Evolutionary conservation across 164 flowering plant species (phyloP).

Genomic region (Kalanchoe fedtschenkoi): DNA sequence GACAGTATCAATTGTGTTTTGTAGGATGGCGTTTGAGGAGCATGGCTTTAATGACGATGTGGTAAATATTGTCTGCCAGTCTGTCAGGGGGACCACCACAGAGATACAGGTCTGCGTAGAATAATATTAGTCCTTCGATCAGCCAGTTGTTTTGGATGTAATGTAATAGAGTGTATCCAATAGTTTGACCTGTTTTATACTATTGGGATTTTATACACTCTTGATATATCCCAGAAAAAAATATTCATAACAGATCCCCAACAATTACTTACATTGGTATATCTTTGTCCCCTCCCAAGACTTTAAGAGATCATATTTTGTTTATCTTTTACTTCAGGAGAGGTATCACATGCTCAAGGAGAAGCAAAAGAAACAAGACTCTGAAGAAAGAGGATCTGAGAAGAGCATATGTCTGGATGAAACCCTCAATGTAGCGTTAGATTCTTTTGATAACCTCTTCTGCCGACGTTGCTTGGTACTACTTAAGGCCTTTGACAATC

Average conservation of each 20-base stretch:
- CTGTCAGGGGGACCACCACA: conserved; percentile 38
- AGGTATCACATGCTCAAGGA: conserved; percentile 43
- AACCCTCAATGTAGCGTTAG: conserved; percentile 69
- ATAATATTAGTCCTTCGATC: background rate
- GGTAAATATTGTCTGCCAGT: conserved; percentile 39
- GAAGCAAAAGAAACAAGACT: conserved; percentile 21
- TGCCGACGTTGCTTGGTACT: conserved; percentile 98
- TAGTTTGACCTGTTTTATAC: background rate
- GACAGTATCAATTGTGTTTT: background rate
- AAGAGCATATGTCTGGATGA: conserved; percentile 41
- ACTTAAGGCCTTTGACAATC: conserved; percentile 2
- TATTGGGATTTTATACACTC: too few relatives aligned
- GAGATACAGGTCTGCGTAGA: conserved; percentile 55
- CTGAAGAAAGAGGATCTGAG: conserved; percentile 22
- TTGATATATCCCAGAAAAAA: background rate
- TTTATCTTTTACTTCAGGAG: conserved; percentile 45
- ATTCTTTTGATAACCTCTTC: conserved; percentile 91
- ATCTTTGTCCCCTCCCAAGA: background rate
- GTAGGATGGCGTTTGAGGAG: conserved; percentile 65
- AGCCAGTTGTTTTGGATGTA: background rate
- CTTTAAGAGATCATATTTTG: background rate
- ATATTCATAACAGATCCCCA: background rate
- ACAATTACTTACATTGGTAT: background rate
- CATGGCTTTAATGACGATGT: conserved; percentile 56
- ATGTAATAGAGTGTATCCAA: background rate